Evolutionary conservation across 2,329 filamentous ascomycete species (phyloP), one percentile per base, ranked within the genome.

Genomic region (Aspergillus vadensis): DNA sequence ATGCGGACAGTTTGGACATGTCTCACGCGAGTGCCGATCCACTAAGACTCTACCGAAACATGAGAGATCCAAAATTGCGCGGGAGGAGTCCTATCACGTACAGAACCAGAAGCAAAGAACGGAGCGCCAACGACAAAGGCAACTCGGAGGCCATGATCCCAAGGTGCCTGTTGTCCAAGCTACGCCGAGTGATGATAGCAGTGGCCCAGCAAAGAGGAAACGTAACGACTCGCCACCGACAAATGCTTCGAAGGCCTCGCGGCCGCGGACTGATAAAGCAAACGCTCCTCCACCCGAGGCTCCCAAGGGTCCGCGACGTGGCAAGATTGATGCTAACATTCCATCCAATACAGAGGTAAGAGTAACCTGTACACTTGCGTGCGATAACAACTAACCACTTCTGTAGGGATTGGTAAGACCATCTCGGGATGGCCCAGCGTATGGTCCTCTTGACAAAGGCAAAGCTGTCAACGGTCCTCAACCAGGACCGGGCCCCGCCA

Each of bases 1-100:
- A 55, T 83, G 81, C 63, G 80, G 81, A 19, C 68, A 73, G 55
- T 69, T 79, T 49, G 81, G 80, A 4, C 81, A 83, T 67, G 39
- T 60, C 25, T 61, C 72, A 19, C 62, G 63, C 32, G 63, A 58
- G 9, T 82, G 80, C 66, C 74, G 47, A 36, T 70, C 72, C 19
- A 67, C 68, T 1, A 71, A 68, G 21, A 47, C 66, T 38, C 67
- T 82, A n/a, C 66, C 73, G 19, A 77, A 74, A 58, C 67, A 68
- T 27, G 72, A 79, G 54, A 77, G 74, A 60, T 61, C 63, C 15
- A 70, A 67, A 44, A 70, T 82, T 43, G 63, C 66, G 9, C 70
- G 69, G 50, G 72, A 78, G 54, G 80, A 82, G 62, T 59, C 66
- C 19, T 67, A 71, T 3, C 76, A 75, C 62, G 67, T 70, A 17